Conservation (phyloP, 129 eudicot genomes). For the Heracleum sosnowskyi region DNA sequence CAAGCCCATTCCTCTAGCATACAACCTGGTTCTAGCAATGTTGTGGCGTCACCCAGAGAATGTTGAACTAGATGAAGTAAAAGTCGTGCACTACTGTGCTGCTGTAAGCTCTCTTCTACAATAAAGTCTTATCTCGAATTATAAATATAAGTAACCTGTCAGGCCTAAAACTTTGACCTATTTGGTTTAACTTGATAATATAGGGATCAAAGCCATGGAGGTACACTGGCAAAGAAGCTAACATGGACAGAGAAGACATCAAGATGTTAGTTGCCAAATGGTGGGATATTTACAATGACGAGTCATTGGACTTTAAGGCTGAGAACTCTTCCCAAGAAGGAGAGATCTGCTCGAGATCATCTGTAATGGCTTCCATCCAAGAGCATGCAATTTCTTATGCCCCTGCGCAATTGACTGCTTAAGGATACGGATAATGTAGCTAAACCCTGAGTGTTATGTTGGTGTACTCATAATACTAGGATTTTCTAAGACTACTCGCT, state of each 20-base stretch:
- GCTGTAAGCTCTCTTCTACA: constrained; percentile 10
- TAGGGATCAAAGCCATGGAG: constrained; percentile 33
- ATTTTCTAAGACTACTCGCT: neutral
- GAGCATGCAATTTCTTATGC: constrained; percentile 30
- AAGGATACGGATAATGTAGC: neutral
- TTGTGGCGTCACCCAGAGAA: constrained; percentile 60
- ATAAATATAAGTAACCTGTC: neutral
- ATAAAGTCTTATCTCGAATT: neutral
- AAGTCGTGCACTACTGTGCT: constrained; percentile 52
- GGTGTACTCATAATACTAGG: constrained; percentile 3
- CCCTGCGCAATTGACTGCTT: constrained; percentile 32
- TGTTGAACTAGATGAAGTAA: constrained; percentile 33
- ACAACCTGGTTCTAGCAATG: constrained; percentile 50
- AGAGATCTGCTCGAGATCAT: constrained; percentile 23
- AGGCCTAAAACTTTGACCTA: neutral
- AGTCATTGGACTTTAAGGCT: constrained; percentile 17
- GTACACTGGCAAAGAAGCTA: constrained; percentile 26
- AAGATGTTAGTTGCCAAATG: constrained; percentile 23
- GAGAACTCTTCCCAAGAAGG: constrained; percentile 18
- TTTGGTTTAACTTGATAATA: neutral
- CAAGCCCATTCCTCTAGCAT: constrained; percentile 40
- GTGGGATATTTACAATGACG: constrained; percentile 29
- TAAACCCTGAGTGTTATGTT: neutral
- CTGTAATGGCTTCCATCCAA: constrained; percentile 25
- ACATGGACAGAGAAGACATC: constrained; percentile 29